Percentiles rank a stretch among this genome's conserved stretches.
These are phyloP conservation scores for Polychaeton citri DNA, from an alignment of 2,329 filamentous ascomycete genomes.

Conservation along the genomic window DNA sequence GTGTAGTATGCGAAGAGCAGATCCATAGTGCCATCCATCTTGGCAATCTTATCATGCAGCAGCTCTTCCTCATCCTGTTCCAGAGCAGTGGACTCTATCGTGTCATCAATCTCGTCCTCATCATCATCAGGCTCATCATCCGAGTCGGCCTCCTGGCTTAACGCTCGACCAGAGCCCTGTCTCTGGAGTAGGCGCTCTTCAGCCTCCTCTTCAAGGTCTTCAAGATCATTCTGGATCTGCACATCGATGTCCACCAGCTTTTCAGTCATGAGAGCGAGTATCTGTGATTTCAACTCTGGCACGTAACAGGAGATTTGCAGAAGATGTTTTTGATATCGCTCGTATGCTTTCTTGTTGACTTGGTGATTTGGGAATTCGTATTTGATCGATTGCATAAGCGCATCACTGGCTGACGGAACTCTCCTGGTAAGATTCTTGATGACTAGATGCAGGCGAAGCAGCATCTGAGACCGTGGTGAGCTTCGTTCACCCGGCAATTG, in stretches of 20 bases:
- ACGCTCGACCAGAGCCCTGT: conserved; percentile 16
- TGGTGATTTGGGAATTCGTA: conserved; percentile 27
- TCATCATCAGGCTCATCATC: conserved; percentile 33
- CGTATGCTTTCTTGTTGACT: conserved; percentile 64
- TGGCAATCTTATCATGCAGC: conserved; percentile 71
- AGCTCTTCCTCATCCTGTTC: conserved; percentile 52
- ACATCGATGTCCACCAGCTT: conserved; percentile 89
- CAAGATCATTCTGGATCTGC: conserved; percentile 84
- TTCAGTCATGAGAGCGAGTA: conserved; percentile 72
- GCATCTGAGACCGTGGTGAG: conserved; percentile 52
- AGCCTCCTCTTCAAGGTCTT: conserved; percentile 81
- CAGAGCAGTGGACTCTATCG: conserved; percentile 36
- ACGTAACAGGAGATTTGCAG: conserved; percentile 65
- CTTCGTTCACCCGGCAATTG: conserved; percentile 40
- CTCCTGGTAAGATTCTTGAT: conserved; percentile 65
- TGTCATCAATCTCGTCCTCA: conserved; percentile 33
- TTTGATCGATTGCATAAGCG: conserved; percentile 43
- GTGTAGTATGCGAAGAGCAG: conserved; percentile 75
- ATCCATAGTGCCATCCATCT: conserved; percentile 83
- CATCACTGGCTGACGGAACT: conserved; percentile 63
- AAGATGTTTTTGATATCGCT: conserved; percentile 79
- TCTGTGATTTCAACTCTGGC: conserved; percentile 62
- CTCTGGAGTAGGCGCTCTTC: conserved; percentile 57
- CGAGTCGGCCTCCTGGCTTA: neutral
- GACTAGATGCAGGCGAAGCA: conserved; percentile 60